Evolutionary conservation across 805 yeast genomes (phyloP), one percentile per base, ranked within the genome.

Genomic region (Yarrowia sp.): DNA sequence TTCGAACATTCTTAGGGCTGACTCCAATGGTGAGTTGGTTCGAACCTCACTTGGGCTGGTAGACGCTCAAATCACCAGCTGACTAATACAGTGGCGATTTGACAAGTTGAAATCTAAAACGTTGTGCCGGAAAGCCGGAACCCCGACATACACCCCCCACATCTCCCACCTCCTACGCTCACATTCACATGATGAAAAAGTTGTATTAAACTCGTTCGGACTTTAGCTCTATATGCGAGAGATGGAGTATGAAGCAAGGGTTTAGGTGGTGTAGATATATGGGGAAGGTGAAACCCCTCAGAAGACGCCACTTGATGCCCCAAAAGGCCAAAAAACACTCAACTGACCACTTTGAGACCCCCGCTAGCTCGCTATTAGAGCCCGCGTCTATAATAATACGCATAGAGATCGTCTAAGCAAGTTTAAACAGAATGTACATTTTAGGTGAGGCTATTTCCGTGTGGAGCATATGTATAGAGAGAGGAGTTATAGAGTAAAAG

Each of bases 331-430:
- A 10, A 36, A 38, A 9, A 5, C 10, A 38, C 40, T 38, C 32
- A 3, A 26, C 32, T 26, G 7, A 5, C 32, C 32, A 26, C 32
- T 26, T 26, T 26, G 7, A 5, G 4, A 19, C 50, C 50, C 22
- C 36, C 11, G 5, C 26, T 26, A 15, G 11, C 11, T 22, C 52
- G 36, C n/a, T 48, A 26, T 48, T 22, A 26, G 52, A 14, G 22
- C 52, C 5, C 14, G 1, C 22, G 50, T 32, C 52, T 35, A 8
- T 36, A 35, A 32, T 32, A 35, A n/a, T 10, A 50, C 41, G 56
- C 41, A n/a, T n/a, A n/a, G 8, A 52, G 58, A 52, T 52, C 58
- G 58, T 12, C 43, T 19, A 38, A 52, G 58, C 58, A 52, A 52
- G 58, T 52, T 52, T 38, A 52, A 52, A 12, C 42, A 5, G 55